Percentiles rank a stretch among this genome's conserved stretches.
Conservation (phyloP, 2,329 filamentous ascomycete genomes). For the Xylaria sp. region DNA sequence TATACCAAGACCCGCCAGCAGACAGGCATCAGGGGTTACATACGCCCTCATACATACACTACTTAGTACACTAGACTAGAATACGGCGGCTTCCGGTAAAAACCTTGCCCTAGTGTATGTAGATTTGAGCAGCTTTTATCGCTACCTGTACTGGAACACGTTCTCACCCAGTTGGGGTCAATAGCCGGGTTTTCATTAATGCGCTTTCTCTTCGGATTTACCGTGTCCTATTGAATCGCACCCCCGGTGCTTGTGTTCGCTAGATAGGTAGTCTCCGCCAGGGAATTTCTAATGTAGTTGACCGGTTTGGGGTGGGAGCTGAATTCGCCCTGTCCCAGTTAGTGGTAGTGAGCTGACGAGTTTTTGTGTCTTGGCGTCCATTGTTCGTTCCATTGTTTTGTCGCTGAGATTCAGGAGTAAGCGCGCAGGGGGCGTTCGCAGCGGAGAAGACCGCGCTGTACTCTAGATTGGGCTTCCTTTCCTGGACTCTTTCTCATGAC, state of each 20-base stretch:
- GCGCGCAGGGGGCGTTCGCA: slow-evolving; percentile 33
- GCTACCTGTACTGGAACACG: neutral
- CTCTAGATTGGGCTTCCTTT: slow-evolving; percentile 19
- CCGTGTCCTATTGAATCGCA: neutral
- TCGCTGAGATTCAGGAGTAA: slow-evolving; percentile 37
- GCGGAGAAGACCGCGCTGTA: slow-evolving; percentile 26
- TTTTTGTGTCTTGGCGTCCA: slow-evolving; percentile 23
- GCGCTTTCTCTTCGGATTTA: neutral
- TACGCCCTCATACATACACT: no score
- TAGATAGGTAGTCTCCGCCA: neutral
- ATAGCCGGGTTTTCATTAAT: neutral
- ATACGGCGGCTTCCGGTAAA: slow-evolving; percentile 6
- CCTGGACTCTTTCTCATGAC: slow-evolving; percentile 22
- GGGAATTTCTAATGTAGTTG: slow-evolving; percentile 12
- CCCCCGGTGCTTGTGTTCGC: neutral
- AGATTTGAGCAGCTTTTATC: neutral
- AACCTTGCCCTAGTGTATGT: neutral
- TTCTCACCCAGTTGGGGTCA: no score
- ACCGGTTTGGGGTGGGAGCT: slow-evolving; percentile 20
- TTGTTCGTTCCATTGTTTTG: slow-evolving; percentile 14
- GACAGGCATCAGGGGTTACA: slow-evolving; percentile 14
- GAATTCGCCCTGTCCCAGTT: slow-evolving; percentile 32
- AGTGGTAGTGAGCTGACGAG: slow-evolving; percentile 28
- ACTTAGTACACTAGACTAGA: neutral
- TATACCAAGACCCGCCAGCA: slow-evolving; percentile 2